Conservation (phyloP, 2,329 filamentous ascomycete species). For the Cladosporium sp. region DNA sequence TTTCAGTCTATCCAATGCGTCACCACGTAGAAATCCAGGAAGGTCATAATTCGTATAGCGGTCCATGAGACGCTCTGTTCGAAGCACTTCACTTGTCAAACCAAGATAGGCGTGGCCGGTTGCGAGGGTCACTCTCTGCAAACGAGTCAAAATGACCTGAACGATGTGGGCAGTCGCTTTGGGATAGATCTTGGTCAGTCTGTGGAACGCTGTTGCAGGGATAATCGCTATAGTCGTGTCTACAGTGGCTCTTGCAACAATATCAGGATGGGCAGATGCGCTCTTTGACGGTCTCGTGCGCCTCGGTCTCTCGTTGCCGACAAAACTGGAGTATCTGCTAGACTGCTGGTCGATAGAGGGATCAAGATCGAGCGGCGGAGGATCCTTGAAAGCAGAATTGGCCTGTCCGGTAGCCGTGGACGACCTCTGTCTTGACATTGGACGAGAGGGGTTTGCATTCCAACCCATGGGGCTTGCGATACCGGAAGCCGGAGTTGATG, state of each 20-base stretch:
- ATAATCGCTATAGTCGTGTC: conserved; percentile 99
- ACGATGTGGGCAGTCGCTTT: conserved; percentile 97
- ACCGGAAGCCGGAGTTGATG: conserved; percentile 23
- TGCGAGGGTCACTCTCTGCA: conserved; percentile 89
- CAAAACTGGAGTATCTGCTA: conserved; percentile 26
- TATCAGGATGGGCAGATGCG: conserved; percentile 88
- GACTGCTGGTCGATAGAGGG: conserved; percentile 22
- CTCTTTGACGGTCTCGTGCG: conserved; percentile 35
- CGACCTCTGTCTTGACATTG: conserved; percentile 24
- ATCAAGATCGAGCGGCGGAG: conserved; percentile 27
- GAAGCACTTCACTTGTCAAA: conserved; percentile 81
- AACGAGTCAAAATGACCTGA: conserved; percentile 89
- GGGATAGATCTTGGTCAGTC: conserved; percentile 88
- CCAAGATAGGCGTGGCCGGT: conserved; percentile 95
- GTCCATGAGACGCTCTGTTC: conserved; percentile 90
- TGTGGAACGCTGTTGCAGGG: conserved; percentile 88
- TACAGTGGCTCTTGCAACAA: conserved; percentile 90
- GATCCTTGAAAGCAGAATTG: conserved; percentile 22
- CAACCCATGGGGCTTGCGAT: conserved; percentile 22
- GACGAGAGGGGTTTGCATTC: conserved; percentile 19
- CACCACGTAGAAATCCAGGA: conserved; percentile 82
- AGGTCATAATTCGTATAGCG: conserved; percentile 87
- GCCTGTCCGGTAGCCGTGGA: conserved; percentile 14
- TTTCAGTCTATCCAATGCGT: conserved; percentile 77
- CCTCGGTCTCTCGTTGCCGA: conserved; percentile 15